Base-by-base conservation (phyloP, 2,329 filamentous ascomycete species). In the Ophiosphaerella herpotricha region DNA sequence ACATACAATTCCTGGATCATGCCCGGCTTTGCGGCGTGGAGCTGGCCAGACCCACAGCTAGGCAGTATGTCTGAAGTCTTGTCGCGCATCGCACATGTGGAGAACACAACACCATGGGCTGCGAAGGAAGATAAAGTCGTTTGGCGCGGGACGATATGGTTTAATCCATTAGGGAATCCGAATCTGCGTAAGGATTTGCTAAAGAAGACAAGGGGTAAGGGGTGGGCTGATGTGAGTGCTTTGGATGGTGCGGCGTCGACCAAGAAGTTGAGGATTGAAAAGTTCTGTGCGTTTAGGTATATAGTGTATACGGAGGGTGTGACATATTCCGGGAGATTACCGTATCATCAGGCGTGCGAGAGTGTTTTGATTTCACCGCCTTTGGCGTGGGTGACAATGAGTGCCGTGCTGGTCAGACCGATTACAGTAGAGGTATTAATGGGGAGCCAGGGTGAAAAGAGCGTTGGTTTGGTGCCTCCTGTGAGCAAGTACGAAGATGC, bases 111-210 rank as follows among this genome's bases (percentile, higher is more conserved):
- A 6, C 18, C 46, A 1, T 62, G 46, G 39, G 41, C 41, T 5
- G 18, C 48, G 13, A 66, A 66, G 43, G 43, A 46, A 3, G 51
- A 54, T 21, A 59, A 55, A 41, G 54, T 43, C 6, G 49, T 63
- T 11, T 66, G 63, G 63, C 38, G 63, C 29, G 61, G 61, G 1
- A 63, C 63, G 7, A 46, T 46, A 7, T 63, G 57, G 57, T 63
- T 63, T 48, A 64, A 62, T 43, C 59, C 46, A 16, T 38, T 54
- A 31, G 57, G 43, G n/a, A 34, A 50, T 33, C 55, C 54, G 29
- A 46, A 29, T 24, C 53, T 66, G 8, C 55, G 63, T 21, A 47
- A 58, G 29, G 56, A 59, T 18, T 37, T 66, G 14, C 46, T 66
- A 18, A 52, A 54, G 38, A 52, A 43, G 3, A 48, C 59, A 21